Percentiles rank a stretch among this genome's conserved stretches.
phyloP scores from a whole-genome alignment of 768 basidiomycete species.

The Melanogaster broomeanus region DNA sequence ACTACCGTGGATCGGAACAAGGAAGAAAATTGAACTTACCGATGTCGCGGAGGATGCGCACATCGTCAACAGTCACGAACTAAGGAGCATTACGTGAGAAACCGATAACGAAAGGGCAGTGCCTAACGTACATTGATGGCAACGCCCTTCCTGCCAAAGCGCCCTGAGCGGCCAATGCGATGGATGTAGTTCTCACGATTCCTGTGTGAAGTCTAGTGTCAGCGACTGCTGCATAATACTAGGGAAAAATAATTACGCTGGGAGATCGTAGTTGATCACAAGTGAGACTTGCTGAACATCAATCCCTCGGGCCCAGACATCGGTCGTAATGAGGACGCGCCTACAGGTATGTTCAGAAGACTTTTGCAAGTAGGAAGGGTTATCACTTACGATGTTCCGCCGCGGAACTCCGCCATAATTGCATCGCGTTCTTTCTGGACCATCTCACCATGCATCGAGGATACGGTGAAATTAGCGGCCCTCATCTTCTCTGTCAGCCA shows the following conservation, averaged over 20 bases:
- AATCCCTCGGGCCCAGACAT: conserved; percentile 97
- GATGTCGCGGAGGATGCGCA: conserved; percentile 95
- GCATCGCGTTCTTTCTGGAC: conserved; percentile 93
- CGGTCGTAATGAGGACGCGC: conserved; percentile 93
- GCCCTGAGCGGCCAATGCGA: conserved; percentile 98
- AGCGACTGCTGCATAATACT: conserved; percentile 8
- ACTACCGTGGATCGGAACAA: conserved; percentile 8
- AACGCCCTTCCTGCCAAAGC: conserved; percentile 98
- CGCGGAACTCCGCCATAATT: conserved; percentile 96
- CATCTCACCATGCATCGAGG: conserved; percentile 96
- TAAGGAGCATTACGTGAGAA: conserved; percentile 33
- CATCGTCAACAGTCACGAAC: conserved; percentile 95
- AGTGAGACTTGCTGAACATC: conserved; percentile 98
- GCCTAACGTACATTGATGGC: conserved; percentile 86
- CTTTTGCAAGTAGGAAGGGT: neutral
- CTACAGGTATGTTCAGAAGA: conserved; percentile 38
- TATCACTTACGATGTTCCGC: conserved; percentile 77
- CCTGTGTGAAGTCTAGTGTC: conserved; percentile 38
- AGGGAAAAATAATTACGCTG: conserved; percentile 59
- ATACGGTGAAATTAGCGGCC: conserved; percentile 97
- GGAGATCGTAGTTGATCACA: conserved; percentile 96
- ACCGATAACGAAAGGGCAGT: conserved; percentile 3
- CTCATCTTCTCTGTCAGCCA: conserved; percentile 99
- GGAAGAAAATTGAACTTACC: conserved; percentile 49
- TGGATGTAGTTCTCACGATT: conserved; percentile 99